Evolutionary conservation across 495 filamentous ascomycete species (phyloP).

Genomic region (Amorphotheca resinae): DNA sequence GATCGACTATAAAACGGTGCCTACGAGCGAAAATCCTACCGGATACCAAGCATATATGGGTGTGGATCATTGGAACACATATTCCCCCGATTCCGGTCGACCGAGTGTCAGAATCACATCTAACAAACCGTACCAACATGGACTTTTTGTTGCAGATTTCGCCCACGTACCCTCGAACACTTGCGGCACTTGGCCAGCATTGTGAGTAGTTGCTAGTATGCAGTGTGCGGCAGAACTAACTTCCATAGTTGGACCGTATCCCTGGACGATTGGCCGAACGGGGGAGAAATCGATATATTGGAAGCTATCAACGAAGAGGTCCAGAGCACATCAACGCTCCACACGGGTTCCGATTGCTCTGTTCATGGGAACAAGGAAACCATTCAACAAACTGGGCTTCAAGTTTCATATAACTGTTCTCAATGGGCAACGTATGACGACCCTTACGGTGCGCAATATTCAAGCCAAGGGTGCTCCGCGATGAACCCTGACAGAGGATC

Average conservation of each 20-base stretch:
- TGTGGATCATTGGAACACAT: slow-evolving; percentile 30
- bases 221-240: too few relatives aligned
- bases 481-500: slow-evolving; percentile 18
- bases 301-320: slow-evolving; percentile 64
- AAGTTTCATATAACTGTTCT: slow-evolving; percentile 7
- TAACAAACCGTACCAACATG: slow-evolving; percentile 52
- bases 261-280: slow-evolving; percentile 58
- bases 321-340: slow-evolving; percentile 57
- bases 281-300: slow-evolving; percentile 85
- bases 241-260: slow-evolving; percentile 37
- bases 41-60: slow-evolving; percentile 31
- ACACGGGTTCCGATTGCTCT: slow-evolving; percentile 51
- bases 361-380: slow-evolving; percentile 35
- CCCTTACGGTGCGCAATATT: slow-evolving; percentile 27
- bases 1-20: too few relatives aligned
- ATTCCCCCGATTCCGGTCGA: slow-evolving; percentile 38
- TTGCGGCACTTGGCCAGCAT: slow-evolving; percentile 46
- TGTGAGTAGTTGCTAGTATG: too few relatives aligned
- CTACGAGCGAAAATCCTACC: slow-evolving; percentile 25
- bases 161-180: slow-evolving; percentile 56
- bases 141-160: slow-evolving; percentile 60
- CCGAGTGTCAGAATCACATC: slow-evolving; percentile 54
- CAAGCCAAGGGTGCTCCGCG: slow-evolving; percentile 31
- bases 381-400: slow-evolving; percentile 10
- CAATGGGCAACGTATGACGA: slow-evolving; percentile 20